Conservation (phyloP, 176 grass and related monocot species). For the Bonia amplexicaulis region DNA sequence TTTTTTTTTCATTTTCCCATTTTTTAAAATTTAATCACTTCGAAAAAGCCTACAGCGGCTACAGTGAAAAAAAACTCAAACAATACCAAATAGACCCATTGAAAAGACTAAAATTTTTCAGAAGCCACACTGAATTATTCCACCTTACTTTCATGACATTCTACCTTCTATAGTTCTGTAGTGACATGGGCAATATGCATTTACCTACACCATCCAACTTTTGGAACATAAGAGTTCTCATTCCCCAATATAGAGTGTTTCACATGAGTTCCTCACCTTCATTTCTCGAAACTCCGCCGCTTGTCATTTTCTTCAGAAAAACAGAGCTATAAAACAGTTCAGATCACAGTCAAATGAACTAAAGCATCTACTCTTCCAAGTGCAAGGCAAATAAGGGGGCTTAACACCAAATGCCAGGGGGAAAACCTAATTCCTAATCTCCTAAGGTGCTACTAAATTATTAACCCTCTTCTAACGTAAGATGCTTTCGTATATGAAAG, state of each 20-base stretch:
- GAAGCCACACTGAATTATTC: not conserved
- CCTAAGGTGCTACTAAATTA: not conserved
- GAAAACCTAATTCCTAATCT: not conserved
- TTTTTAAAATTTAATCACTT: no score
- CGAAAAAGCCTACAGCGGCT: no score
- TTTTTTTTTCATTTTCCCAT: no score
- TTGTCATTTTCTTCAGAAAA: not conserved
- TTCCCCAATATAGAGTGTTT: no score
- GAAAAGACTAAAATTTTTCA: not conserved
- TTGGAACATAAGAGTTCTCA: no score
- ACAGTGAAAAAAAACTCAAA: no score
- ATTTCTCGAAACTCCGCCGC: no score
- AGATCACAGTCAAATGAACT: not conserved
- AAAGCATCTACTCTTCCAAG: not conserved
- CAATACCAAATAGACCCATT: not conserved
- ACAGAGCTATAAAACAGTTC: not conserved
- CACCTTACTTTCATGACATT: not conserved
- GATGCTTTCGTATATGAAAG: not conserved
- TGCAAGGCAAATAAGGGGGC: not conserved
- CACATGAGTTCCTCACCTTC: not conserved
- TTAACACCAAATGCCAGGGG: not conserved
- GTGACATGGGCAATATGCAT: no score
- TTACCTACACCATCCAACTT: no score
- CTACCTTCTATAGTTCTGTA: no score
- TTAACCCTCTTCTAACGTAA: not conserved